Evolutionary conservation across 176 grass and related monocot genomes (phyloP), one percentile per base, ranked within the genome.

Genomic region (Chloris gayana): DNA sequence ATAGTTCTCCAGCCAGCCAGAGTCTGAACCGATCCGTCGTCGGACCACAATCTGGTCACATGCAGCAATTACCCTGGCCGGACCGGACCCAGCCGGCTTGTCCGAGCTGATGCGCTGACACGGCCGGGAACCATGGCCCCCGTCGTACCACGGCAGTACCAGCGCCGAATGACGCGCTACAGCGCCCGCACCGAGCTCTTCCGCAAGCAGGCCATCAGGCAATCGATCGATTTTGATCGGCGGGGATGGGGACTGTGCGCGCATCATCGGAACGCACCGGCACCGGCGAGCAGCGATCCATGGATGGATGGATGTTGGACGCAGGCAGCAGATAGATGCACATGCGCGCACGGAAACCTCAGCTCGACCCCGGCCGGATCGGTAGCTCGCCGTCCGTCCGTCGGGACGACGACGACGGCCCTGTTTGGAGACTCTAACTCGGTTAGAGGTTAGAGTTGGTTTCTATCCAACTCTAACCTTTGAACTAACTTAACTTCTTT

Each of bases 61-160:
- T 29, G 75, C 75, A n/a, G 29, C 19, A 37, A 37, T 37, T 4
- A 22, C 32, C 31, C 10, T 37, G 50, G 19, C 21, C 19, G 51
- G 51, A 22, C 19, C 51, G 51, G 51, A 61, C 25, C 50, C 32
- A 5, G 7, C 57, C 37, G 26, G 56, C 24, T 29, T 21, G 35
- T 44, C 64, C 64, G 33, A 29, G 77, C 14, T 2, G 76, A 12
- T 7, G 33, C 47, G 34, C 77, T 69, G 64, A 39, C 47, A 80
- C 47, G 33, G 24, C 56, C 56, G 56, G 56, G 56, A 59, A 57
- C 53, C 6, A 24, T 57, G 21, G 5, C 18, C 18, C 72, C 45
- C 61, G 27, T 22, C 61, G 42, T 66, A 50, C 42, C 63, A 10
- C 31, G 14, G 35, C 22, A 5, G 66, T 42, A 69, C 35, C 66